Evolutionary conservation across 2,329 filamentous ascomycete species (phyloP), one percentile per base, ranked within the genome.

Genomic region (Pseudogymnoascus sp.): DNA sequence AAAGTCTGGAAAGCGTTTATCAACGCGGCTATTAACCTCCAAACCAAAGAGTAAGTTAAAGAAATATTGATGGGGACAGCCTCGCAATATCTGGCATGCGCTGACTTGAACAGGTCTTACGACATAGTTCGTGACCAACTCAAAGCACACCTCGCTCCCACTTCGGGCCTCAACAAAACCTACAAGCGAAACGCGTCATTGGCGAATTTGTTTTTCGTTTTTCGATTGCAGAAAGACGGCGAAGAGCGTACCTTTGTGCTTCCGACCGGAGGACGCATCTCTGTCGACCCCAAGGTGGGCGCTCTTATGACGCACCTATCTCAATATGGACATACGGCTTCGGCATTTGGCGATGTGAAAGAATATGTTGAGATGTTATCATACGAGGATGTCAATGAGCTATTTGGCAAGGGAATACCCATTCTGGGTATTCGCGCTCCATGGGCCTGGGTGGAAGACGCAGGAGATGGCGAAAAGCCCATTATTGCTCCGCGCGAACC

Each of bases 181-280:
- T 72, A 68, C 67, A 67, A 66, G 62, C 65, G 71, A 64, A 73
- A 73, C 64, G 71, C 71, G 5, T 70, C 69, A 37, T 61, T 73
- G 7, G 70, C 71, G 8, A 59, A 59, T 39, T 15, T 59, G 21
- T 54, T 4, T 13, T 54, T 54, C 29, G 11, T 9, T 15, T 54
- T 54, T 15, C 4, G 35, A n/a, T 54, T 54, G 15, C 29, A 54
- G 47, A 33, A 17, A 33, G 47, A 54, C 10, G 47, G 29, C 29
- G 10, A 54, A 33, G 15, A 54, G 11, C 47, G 47, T n/a, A 54
- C 47, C 7, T 54, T 54, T 54, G 47, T 54, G 47, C 17, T 54
- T n/a, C 47, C 47, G 4, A 3, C 26, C 6, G 47, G 47, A 4
- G 9, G 5, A 3, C 47, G 47, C 10, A 33, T 33, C 47, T 1